Conservation (phyloP, 306 rosid genomes). For the Ammopiptanthus mongolicus region DNA sequence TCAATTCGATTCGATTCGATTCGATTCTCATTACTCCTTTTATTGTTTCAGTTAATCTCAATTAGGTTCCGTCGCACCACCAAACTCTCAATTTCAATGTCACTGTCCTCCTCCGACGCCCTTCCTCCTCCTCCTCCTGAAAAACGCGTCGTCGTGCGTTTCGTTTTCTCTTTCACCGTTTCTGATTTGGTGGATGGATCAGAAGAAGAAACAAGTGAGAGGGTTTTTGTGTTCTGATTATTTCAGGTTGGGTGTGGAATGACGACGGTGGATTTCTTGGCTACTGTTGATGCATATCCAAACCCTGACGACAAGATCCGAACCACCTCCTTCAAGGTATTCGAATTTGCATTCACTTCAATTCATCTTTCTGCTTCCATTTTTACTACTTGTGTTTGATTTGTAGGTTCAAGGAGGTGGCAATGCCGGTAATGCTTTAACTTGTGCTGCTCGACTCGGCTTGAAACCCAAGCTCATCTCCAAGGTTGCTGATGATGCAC, state of each 20-base stretch:
- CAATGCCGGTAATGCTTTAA: conserved; percentile 75
- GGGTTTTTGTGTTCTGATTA: too few species aligned
- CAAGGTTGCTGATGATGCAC: conserved; percentile 76
- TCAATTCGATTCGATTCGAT: neutral
- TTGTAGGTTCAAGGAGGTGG: conserved; percentile 92
- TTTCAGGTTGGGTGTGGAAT: conserved; percentile 34
- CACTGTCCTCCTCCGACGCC: neutral
- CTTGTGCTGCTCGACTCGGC: conserved; percentile 84
- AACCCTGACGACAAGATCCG: conserved; percentile 44
- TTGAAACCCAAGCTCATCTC: conserved; percentile 69
- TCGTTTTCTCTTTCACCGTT: neutral
- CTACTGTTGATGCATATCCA: conserved; percentile 39
- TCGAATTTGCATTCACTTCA: neutral
- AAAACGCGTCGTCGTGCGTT: conserved; percentile 27
- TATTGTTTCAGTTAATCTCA: neutral
- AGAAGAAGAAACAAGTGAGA: neutral
- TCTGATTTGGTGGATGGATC: neutral
- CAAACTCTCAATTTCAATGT: neutral
- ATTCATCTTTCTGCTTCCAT: neutral
- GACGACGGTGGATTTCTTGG: conserved; percentile 39
- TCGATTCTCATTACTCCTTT: neutral
- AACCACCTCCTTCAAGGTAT: conserved; percentile 32
- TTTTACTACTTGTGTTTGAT: neutral
- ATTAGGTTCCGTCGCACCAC: neutral
- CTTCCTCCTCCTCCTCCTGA: conserved; percentile 32